A percentile compares a stretch with the other conserved stretches of the same genome.
Evolutionary conservation across 768 basidiomycete genomes (phyloP).

Genomic region (Lactarius trivialis): DNA sequence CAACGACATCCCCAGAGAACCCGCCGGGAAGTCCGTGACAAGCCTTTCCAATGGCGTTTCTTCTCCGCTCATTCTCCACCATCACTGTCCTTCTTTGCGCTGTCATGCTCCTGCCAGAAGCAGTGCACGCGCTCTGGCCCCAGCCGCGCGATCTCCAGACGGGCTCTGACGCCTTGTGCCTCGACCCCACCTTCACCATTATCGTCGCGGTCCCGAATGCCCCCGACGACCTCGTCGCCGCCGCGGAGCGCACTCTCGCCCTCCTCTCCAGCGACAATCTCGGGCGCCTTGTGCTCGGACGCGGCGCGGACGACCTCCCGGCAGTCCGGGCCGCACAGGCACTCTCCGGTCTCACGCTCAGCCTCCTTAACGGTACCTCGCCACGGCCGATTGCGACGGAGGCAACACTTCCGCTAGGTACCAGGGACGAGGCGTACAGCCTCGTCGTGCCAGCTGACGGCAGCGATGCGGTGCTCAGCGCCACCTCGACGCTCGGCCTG

Average conservation of each 20-base stretch:
- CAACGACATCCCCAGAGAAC: background rate
- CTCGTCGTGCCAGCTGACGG: conserved; percentile 37
- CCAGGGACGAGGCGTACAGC: conserved; percentile 40
- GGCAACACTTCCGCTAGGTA: conserved; percentile 31
- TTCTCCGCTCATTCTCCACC: background rate
- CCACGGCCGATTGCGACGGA: conserved; percentile 30
- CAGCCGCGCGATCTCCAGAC: conserved; percentile 28
- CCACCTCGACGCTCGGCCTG: conserved; percentile 45
- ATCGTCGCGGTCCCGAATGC: conserved; percentile 36
- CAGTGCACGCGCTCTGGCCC: conserved; percentile 33
- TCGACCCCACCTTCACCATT: conserved; percentile 49
- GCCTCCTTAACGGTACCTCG: conserved; percentile 24
- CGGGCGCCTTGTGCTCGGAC: conserved; percentile 50
- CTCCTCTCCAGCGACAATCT: conserved; percentile 44
- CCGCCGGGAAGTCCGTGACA: background rate
- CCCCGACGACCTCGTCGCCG: conserved; percentile 53
- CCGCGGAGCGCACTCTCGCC: conserved; percentile 42
- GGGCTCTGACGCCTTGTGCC: conserved; percentile 30
- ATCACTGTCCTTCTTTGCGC: conserved; percentile 9
- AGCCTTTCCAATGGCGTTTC: background rate
- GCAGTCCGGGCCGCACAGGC: conserved; percentile 36
- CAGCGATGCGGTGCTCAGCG: conserved; percentile 32
- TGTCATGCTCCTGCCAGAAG: conserved; percentile 22
- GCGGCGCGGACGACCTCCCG: conserved; percentile 43
- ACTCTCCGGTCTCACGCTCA: conserved; percentile 40